phyloP scores from a whole-genome alignment of 2,329 filamentous ascomycete species.

The Pyricularia grisea region DNA sequence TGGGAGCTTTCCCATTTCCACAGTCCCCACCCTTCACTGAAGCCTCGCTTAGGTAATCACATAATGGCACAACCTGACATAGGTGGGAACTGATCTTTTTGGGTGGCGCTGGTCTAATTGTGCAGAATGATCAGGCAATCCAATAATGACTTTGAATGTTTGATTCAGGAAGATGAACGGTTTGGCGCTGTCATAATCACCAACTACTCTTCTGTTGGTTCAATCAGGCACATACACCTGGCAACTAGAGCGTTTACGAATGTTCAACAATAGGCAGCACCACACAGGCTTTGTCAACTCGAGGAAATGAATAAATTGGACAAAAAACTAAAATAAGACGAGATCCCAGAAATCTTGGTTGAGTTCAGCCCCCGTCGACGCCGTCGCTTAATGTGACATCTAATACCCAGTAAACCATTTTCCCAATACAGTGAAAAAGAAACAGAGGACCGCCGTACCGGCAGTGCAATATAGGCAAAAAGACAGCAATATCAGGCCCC shows the following conservation, averaged over 20 bases:
- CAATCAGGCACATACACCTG: too few relatives aligned
- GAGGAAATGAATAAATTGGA: background rate
- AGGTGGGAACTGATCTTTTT: too few relatives aligned
- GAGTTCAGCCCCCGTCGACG: background rate
- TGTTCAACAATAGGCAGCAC: background rate
- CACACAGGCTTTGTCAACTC: background rate
- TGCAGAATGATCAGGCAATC: background rate
- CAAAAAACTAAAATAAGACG: background rate
- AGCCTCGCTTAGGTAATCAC: background rate
- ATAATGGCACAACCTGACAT: background rate
- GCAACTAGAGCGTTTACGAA: background rate
- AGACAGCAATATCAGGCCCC: background rate
- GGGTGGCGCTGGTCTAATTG: too few relatives aligned
- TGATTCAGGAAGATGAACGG: background rate
- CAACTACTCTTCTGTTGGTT: background rate
- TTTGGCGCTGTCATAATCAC: background rate
- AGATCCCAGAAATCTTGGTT: background rate
- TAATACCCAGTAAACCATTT: background rate
- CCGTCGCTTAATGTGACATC: conserved; percentile 1
- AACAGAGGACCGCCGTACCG: background rate
- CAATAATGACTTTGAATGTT: background rate
- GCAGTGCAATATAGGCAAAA: background rate
- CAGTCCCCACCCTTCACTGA: background rate
- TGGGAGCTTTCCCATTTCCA: background rate
- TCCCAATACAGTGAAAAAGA: background rate